Percentiles rank a stretch among this genome's conserved stretches.
Evolutionary conservation across 2,329 filamentous ascomycete genomes (phyloP).

Genomic region (Fusarium brevicatenulatum): DNA sequence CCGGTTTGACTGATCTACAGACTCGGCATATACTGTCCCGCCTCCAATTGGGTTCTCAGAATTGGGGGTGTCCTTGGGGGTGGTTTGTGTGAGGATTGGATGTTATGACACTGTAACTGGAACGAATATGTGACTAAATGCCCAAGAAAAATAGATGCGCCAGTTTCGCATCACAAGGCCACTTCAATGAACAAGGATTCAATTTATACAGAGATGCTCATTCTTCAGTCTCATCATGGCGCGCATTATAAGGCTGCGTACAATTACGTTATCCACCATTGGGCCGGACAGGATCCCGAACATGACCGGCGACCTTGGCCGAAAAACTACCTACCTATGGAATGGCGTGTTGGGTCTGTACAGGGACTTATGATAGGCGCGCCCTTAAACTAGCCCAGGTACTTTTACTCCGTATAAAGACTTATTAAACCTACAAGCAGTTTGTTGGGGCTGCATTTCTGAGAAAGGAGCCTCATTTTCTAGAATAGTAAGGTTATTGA

Average conservation of each 20-base stretch:
- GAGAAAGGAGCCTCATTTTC: too few species aligned
- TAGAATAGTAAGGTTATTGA: too few species aligned
- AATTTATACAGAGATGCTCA: neutral
- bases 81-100: neutral
- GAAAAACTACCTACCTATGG: neutral
- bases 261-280: constrained; percentile 23
- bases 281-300: constrained; percentile 35
- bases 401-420: too few species aligned
- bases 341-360: neutral
- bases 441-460: too few species aligned
- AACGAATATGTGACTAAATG: neutral
- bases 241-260: neutral
- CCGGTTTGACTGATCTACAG: constrained; percentile 12
- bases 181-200: constrained; percentile 5
- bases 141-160: neutral
- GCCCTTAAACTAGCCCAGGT: too few species aligned
- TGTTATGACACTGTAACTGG: neutral
- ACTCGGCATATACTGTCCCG: constrained; percentile 29
- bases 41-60: constrained; percentile 29
- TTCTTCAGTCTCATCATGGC: constrained; percentile 14
- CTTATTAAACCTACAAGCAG: too few species aligned
- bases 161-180: neutral
- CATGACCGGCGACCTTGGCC: constrained; percentile 31
- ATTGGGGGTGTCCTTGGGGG: constrained; percentile 33
- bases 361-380: neutral